Conservation (phyloP, 352 stramenopile species). For the Aphanomyces astaci region DNA sequence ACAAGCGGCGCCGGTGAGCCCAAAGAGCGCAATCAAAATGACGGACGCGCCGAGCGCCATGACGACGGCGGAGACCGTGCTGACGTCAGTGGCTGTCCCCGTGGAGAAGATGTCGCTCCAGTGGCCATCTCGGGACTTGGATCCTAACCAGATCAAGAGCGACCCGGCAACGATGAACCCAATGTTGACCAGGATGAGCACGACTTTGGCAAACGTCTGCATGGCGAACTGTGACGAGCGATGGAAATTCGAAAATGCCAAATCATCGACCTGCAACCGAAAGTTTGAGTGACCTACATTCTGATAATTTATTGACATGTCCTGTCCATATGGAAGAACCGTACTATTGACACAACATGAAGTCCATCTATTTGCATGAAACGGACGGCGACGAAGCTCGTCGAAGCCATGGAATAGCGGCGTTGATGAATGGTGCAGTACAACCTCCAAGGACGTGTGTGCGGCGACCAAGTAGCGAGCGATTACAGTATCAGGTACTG, state of each 20-base stretch:
- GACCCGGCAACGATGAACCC: slow-evolving; percentile 67
- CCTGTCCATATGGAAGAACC: too few species aligned
- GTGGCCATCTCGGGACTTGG: slow-evolving; percentile 41
- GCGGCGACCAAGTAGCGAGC: too few species aligned
- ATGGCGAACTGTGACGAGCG: background rate
- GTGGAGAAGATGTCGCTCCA: slow-evolving; percentile 67
- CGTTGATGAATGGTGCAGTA: too few species aligned
- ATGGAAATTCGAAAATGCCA: background rate
- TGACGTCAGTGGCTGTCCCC: slow-evolving; percentile 52
- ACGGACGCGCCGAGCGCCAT: slow-evolving; percentile 62
- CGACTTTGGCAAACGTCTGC: slow-evolving; percentile 40
- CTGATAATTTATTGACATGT: too few species aligned
- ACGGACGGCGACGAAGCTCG: too few species aligned
- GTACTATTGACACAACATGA: too few species aligned
- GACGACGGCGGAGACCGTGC: slow-evolving; percentile 53
- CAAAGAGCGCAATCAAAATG: slow-evolving; percentile 52
- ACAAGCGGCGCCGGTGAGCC: slow-evolving; percentile 62
- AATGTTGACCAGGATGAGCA: slow-evolving; percentile 80
- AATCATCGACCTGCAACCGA: too few species aligned
- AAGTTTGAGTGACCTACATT: too few species aligned
- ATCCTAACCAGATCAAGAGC: slow-evolving; percentile 75
- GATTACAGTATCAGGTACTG: too few species aligned
- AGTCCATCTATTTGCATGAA: too few species aligned
- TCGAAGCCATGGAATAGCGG: too few species aligned
- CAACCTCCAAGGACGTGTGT: too few species aligned